Conservation (phyloP, 306 rosid species). For the Pyrus communis region DNA sequence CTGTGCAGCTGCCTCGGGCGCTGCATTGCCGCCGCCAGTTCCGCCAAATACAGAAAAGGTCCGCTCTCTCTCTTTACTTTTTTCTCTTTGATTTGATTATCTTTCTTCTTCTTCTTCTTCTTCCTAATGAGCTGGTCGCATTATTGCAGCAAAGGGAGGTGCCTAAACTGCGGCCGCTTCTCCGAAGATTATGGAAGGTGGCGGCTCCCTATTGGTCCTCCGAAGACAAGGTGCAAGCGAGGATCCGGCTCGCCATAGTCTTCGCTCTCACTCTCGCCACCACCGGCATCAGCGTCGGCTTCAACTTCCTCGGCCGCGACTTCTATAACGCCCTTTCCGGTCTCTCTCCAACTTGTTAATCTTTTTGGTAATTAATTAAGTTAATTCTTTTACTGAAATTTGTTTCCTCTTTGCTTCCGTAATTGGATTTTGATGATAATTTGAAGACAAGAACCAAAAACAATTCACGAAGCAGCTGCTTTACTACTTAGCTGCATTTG, state of each 20-base stretch:
- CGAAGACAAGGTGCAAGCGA: slow-evolving; percentile 68
- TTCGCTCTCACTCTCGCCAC: slow-evolving; percentile 87
- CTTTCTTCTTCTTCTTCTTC: background rate
- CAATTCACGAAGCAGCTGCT: slow-evolving; percentile 82
- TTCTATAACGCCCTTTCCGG: slow-evolving; percentile 91
- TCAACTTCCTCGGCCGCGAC: slow-evolving; percentile 92
- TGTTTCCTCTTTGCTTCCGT: background rate
- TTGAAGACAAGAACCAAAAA: slow-evolving; percentile 87
- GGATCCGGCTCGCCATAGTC: slow-evolving; percentile 72
- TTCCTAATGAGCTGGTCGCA: background rate
- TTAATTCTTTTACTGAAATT: background rate
- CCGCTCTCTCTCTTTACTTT: background rate
- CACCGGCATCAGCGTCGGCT: slow-evolving; percentile 94
- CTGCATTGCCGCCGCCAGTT: background rate
- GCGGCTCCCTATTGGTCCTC: slow-evolving; percentile 92
- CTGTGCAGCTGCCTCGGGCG: background rate
- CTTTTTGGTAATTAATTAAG: background rate
- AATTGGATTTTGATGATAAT: background rate
- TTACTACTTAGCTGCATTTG: slow-evolving; percentile 87
- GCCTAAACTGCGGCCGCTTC: slow-evolving; percentile 54
- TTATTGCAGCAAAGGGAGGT: slow-evolving; percentile 27
- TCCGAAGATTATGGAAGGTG: slow-evolving; percentile 84
- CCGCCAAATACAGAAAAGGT: slow-evolving; percentile 20
- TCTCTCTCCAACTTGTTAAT: background rate
- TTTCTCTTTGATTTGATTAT: background rate